Conservation (phyloP, 1,139 yeast species). For the Saccharomyces hybrid region DNA sequence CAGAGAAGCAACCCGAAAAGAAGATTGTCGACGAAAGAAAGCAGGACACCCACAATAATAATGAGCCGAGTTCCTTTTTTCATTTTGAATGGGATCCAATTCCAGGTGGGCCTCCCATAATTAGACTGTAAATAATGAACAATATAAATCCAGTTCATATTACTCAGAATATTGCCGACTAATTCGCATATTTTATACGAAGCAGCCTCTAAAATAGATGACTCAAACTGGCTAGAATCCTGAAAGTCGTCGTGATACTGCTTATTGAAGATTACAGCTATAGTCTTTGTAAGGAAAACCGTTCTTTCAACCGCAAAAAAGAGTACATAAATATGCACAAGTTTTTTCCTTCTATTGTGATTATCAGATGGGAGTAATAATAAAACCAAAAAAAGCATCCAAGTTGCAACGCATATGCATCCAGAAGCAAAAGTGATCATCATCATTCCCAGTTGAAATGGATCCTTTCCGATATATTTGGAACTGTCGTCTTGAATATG, state of each 20-base stretch:
- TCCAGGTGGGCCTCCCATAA: conserved; percentile 1
- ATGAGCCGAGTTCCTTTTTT: neutral
- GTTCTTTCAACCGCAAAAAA: conserved; percentile 11
- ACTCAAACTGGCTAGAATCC: conserved; percentile 6
- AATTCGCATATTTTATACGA: conserved; percentile 3
- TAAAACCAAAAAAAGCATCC: conserved; percentile 16
- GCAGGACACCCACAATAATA: neutral
- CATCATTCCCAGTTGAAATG: conserved; percentile 8
- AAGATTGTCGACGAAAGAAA: conserved; percentile 6
- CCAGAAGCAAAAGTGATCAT: conserved; percentile 10
- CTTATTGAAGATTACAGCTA: conserved; percentile 6
- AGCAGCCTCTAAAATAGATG: conserved; percentile 4
- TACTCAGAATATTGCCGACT: conserved; percentile 1
- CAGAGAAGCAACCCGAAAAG: conserved; percentile 13
- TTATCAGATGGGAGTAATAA: conserved; percentile 13
- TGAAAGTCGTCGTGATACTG: conserved; percentile 13
- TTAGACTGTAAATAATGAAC: neutral
- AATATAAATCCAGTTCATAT: neutral
- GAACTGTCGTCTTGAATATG: neutral
- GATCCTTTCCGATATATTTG: conserved; percentile 5
- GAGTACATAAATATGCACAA: conserved; percentile 11
- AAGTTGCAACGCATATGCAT: conserved; percentile 12
- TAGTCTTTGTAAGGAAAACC: conserved; percentile 6
- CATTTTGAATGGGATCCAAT: neutral
- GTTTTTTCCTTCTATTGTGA: conserved; percentile 11